Evolutionary conservation across 306 rosid species (phyloP), one percentile per base, ranked within the genome.

Genomic region (Prunus dulcis): DNA sequence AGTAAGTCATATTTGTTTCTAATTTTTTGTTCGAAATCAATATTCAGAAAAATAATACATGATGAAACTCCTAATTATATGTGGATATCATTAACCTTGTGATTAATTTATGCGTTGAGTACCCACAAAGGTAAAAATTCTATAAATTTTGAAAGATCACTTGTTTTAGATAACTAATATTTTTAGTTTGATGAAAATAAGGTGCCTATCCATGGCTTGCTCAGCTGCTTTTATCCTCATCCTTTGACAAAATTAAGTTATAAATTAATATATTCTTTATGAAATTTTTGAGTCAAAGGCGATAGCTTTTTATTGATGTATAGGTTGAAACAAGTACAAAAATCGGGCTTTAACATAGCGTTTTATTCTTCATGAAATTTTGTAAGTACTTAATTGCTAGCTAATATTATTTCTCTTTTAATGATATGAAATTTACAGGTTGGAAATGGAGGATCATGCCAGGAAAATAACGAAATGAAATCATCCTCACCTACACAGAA

Each of bases 401-500:
- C 3, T 56, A 20, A 56, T 56, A 22, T 22, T 56, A n/a, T n/a
- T 56, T 20, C 43, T 38, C 5, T 56, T 56, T 56, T 56, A 56
- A 19, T 56, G 25, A 20, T 55, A 55, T 56, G 62, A 56, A n/a
- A 4, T 69, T 11, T 70, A 20, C 74, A 83, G 84, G 56, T 51
- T 30, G 81, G 68, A 70, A 76, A 72, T 75, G 53, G 81, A 76
- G 15, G 43, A 13, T 9, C 27, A 49, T 5, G 30, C 62, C 51
- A 17, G 4, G 81, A 75, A 63, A 73, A 52, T 55, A 61, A 58
- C 32, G 69, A 76, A 10, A 18, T 14, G 50, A 76, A 76, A 70
- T 72, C 78, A 70, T 57, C 76, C 63, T 73, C 79, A 57, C 62
- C 80, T 71, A 27, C 28, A 45, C 67, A 67, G 25, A 70, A 68